phyloP scores from a whole-genome alignment of 2,329 filamentous ascomycete genomes.

The Orbilia quercus region DNA sequence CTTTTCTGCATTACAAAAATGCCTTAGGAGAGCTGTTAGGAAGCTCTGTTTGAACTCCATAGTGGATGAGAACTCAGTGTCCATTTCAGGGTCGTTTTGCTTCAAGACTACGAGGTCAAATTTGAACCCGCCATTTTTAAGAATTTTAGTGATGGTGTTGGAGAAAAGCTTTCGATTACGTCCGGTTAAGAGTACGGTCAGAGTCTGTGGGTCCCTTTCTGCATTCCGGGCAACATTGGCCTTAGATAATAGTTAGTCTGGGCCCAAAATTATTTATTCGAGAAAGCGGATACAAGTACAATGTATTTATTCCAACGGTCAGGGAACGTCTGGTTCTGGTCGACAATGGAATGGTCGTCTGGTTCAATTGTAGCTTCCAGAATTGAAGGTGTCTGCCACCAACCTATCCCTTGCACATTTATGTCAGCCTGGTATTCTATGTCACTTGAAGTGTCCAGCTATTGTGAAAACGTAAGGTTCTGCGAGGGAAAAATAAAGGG shows the following conservation, averaged over 20 bases:
- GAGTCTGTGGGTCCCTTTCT: slow-evolving; percentile 16
- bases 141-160: slow-evolving; percentile 29
- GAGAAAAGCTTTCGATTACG: slow-evolving; percentile 45
- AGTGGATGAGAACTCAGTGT: slow-evolving; percentile 75
- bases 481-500: too few species aligned
- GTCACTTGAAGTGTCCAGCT: background rate
- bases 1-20: slow-evolving; percentile 75
- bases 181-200: slow-evolving; percentile 44
- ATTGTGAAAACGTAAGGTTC: too few species aligned
- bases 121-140: slow-evolving; percentile 14
- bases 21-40: slow-evolving; percentile 82
- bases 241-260: slow-evolving; percentile 10
- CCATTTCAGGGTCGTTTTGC: slow-evolving; percentile 34
- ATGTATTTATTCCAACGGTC: slow-evolving; percentile 46
- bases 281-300: slow-evolving; percentile 9
- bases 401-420: slow-evolving; percentile 20
- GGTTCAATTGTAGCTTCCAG: slow-evolving; percentile 38
- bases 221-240: slow-evolving; percentile 16
- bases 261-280: background rate
- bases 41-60: slow-evolving; percentile 94
- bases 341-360: background rate
- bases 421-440: too few species aligned
- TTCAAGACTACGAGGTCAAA: slow-evolving; percentile 50
- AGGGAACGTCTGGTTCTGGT: slow-evolving; percentile 2
- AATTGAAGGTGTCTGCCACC: slow-evolving; percentile 55